phyloP scores from a whole-genome alignment of 78 protist genomes.

The Isochrysis galbana region DNA sequence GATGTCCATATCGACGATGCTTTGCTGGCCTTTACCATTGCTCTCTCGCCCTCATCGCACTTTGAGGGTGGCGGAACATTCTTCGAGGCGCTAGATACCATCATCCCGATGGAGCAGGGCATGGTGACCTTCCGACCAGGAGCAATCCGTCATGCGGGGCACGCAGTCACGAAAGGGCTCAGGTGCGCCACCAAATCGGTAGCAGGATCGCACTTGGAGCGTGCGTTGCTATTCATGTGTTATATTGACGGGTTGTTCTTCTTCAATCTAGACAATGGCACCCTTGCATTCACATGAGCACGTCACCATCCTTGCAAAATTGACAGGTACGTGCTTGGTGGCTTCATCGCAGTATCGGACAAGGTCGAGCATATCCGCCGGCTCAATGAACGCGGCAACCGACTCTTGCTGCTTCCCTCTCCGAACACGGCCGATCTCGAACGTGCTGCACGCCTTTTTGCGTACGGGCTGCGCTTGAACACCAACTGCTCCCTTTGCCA shows the following conservation, averaged over 20 bases:
- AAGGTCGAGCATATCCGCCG: constrained; percentile 10
- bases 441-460: neutral
- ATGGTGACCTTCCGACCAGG: neutral
- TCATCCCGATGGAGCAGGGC: neutral
- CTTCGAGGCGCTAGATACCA: neutral
- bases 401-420: neutral
- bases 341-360: constrained; percentile 23
- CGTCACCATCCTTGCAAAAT: no score
- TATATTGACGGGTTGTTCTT: no score
- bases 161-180: neutral
- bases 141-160: neutral
- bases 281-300: no score
- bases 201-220: no score
- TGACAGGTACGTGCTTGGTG: constrained; percentile 16
- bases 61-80: neutral
- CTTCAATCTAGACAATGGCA: no score
- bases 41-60: neutral
- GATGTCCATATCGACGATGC: constrained; percentile 16
- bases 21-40: constrained; percentile 4
- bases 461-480: neutral
- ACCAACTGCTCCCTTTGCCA: neutral
- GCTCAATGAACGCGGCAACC: constrained; percentile 17
- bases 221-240: no score
- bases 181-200: no score
- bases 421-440: neutral